These are phyloP conservation scores for Neonectria faginata DNA, from an alignment of 2,329 filamentous ascomycete genomes.

Conservation along the genomic window DNA sequence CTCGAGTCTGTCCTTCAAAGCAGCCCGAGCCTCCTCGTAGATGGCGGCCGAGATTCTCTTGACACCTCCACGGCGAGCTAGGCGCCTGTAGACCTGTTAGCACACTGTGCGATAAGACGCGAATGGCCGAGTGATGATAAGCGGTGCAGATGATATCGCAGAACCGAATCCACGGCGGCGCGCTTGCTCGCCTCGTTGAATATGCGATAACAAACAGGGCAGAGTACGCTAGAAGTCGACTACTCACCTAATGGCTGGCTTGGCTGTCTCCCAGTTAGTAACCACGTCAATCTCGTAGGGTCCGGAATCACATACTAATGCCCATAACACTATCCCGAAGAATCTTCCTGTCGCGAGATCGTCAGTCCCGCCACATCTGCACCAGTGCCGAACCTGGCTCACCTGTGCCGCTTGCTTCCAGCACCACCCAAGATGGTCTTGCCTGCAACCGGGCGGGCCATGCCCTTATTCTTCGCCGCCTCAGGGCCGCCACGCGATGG, in stretches of 20 bases:
- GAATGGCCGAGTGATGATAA: not conserved
- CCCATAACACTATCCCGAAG: slow-evolving; percentile 60
- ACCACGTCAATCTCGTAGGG: not conserved
- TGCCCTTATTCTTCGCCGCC: slow-evolving; percentile 27
- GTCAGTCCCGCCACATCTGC: slow-evolving; percentile 6
- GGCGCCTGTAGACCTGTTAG: slow-evolving; percentile 61
- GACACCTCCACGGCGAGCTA: slow-evolving; percentile 81
- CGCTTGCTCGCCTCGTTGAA: not conserved
- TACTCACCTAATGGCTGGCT: slow-evolving; percentile 64
- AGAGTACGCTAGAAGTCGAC: not conserved
- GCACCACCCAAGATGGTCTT: slow-evolving; percentile 40
- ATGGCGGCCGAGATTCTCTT: slow-evolving; percentile 76
- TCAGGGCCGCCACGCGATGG: slow-evolving; percentile 48
- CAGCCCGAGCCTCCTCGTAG: slow-evolving; percentile 70
- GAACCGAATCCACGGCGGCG: not conserved
- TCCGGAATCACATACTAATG: slow-evolving; percentile 58
- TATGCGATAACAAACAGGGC: not conserved
- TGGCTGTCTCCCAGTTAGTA: slow-evolving; percentile 54
- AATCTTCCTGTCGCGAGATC: slow-evolving; percentile 56
- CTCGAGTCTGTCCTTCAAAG: slow-evolving; percentile 62
- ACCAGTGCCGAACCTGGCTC: slow-evolving; percentile 7
- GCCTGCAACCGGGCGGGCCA: slow-evolving; percentile 14
- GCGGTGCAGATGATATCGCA: not conserved
- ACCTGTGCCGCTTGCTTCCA: slow-evolving; percentile 44
- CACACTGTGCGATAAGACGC: not conserved